Evolutionary conservation across 83 land plant species (phyloP).

Genomic region (Diphasiastrum complanatum): DNA sequence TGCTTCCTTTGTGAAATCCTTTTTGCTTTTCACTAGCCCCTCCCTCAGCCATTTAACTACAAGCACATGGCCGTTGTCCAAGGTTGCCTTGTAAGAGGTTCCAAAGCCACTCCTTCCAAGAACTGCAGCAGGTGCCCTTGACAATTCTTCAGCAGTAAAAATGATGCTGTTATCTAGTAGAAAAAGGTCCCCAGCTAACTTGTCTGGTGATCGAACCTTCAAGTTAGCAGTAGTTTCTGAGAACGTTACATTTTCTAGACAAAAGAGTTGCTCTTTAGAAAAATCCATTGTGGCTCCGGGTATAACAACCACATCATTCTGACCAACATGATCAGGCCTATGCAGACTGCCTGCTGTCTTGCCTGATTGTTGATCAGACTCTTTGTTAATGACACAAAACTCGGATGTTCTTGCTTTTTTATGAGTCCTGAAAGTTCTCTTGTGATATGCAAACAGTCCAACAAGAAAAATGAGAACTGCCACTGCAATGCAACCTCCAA

Average conservation of each 20-base stretch:
- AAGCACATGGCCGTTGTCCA: slow-evolving; percentile 69
- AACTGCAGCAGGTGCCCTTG: slow-evolving; percentile 95
- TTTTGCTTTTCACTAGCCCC: slow-evolving; percentile 72
- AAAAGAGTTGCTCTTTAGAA: too few species aligned
- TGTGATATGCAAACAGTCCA: slow-evolving; percentile 40
- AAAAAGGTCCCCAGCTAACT: slow-evolving; percentile 69
- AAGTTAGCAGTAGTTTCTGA: slow-evolving; percentile 46
- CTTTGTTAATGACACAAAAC: too few species aligned
- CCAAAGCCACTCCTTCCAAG: slow-evolving; percentile 94
- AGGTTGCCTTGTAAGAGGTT: slow-evolving; percentile 81
- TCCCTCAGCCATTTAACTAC: slow-evolving; percentile 89
- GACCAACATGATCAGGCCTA: too few species aligned
- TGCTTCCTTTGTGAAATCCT: slow-evolving; percentile 70
- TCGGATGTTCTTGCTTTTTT: slow-evolving; percentile 27
- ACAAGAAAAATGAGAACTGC: slow-evolving; percentile 44
- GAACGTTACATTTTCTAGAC: slow-evolving; percentile 25
- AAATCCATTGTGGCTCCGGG: neutral
- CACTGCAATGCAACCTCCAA: slow-evolving; percentile 55
- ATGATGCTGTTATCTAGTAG: slow-evolving; percentile 54
- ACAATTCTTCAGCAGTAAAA: slow-evolving; percentile 79
- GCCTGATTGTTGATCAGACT: too few species aligned
- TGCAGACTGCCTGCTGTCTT: too few species aligned
- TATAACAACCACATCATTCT: too few species aligned
- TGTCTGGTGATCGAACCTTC: slow-evolving; percentile 76
- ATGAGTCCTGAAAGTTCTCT: slow-evolving; percentile 28